Conservation (phyloP, 352 stramenopile genomes). For the Peronospora destructor region DNA sequence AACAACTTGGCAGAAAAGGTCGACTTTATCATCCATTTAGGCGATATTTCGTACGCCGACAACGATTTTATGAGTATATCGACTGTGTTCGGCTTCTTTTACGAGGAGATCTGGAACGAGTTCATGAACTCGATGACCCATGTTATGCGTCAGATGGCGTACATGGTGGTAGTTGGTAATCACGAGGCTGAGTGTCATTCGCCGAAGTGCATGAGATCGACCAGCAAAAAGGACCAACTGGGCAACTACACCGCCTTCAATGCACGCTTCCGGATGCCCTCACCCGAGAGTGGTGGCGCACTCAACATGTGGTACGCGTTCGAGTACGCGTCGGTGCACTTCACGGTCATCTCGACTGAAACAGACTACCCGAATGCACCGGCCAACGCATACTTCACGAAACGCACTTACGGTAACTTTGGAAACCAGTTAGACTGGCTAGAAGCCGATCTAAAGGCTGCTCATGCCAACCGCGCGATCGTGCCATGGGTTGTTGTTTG, state of each 20-base stretch:
- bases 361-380: constrained; percentile 39
- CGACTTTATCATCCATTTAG: constrained; percentile 40
- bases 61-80: constrained; percentile 27
- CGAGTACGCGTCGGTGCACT: constrained; percentile 49
- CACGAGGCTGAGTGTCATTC: constrained; percentile 32
- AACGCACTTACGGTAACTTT: constrained; percentile 29
- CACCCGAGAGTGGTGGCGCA: constrained; percentile 27
- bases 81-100: constrained; percentile 31
- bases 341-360: constrained; percentile 71
- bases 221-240: constrained; percentile 25
- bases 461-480: constrained; percentile 33
- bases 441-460: constrained; percentile 44
- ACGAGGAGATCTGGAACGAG: constrained; percentile 50
- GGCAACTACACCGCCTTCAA: constrained; percentile 60
- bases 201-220: constrained; percentile 25
- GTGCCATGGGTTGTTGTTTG: constrained; percentile 49
- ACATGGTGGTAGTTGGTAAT: constrained; percentile 74
- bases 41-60: constrained; percentile 43
- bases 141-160: constrained; percentile 42
- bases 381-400: constrained; percentile 32
- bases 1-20: constrained; percentile 22
- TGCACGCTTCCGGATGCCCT: constrained; percentile 37
- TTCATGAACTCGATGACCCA: constrained; percentile 57
- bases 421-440: constrained; percentile 47
- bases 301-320: constrained; percentile 52